Evolutionary conservation across 352 stramenopile species (phyloP), one percentile per base, ranked within the genome.

Genomic region (Elongisporangium prolatum): DNA sequence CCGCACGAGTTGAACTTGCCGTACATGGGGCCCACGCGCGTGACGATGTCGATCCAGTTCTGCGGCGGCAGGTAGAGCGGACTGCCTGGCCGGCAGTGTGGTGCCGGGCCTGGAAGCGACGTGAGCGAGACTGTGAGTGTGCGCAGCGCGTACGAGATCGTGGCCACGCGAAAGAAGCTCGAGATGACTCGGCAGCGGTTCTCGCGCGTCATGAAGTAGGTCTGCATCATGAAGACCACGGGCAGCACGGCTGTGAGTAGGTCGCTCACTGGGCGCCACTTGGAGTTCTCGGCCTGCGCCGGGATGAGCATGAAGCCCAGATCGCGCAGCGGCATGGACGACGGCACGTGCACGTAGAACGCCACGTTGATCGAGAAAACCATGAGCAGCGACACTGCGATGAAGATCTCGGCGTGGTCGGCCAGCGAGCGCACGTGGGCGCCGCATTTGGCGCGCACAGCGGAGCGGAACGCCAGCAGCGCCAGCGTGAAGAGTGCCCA

Each of bases 241-340:
- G 74, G 74, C 21, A 80, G 38, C 22, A 67, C 21, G 18, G 56
- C 60, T 4, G 74, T 78, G 21, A 84, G 61, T 21, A 78, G 51
- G 54, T 84, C 74, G 51, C 66, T 77, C 0, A 80, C 55, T 14
- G 71, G 60, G 6, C 71, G 59, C 68, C 71, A 75, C 52, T 44
- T 34, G 51, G 67, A 74, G 51, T 74, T 22, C 6, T 65, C 63
- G 13, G 54, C 51, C 38, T 74, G 65, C 56, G 61, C 61, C 17
- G 74, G 71, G 18, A 80, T 60, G 20, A 83, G 57, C 58, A 74
- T 66, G 63, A 83, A 83, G 44, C 74, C 71, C 18, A 84, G 57
- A 54, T 84, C 74, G 21, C 65, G 71, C 17, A 84, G 60, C 18
- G 67, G 69, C n/a, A 53, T 63, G 10, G 25, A 48, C 3, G 68